Percentiles rank a stretch among this genome's conserved stretches.
Conservation (phyloP, 345 rosid species). For the Leavenworthia alabamica region DNA sequence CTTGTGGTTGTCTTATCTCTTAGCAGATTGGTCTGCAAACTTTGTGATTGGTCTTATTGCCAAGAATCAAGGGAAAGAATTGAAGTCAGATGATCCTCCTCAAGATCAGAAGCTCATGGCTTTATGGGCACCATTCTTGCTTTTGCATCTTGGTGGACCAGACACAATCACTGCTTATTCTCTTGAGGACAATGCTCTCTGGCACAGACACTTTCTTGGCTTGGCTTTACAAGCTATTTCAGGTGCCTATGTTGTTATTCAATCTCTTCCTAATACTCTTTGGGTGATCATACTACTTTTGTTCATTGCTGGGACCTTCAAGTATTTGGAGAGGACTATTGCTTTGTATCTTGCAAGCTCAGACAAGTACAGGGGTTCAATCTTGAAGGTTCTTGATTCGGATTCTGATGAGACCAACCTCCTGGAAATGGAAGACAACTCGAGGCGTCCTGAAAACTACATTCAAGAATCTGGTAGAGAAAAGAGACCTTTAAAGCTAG, state of each 20-base stretch:
- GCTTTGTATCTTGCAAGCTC: constrained; percentile 19
- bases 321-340: constrained; percentile 37
- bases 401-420: not conserved
- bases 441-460: not conserved
- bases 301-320: constrained; percentile 18
- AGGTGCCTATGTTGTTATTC: constrained; percentile 17
- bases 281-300: not conserved
- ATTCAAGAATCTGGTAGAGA: not conserved
- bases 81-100: not conserved
- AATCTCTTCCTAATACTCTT: constrained; percentile 2
- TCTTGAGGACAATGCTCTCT: constrained; percentile 34
- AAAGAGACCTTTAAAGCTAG: not conserved
- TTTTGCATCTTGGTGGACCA: constrained; percentile 42
- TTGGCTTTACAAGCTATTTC: constrained; percentile 18
- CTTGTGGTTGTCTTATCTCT: too few relatives aligned
- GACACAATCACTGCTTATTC: constrained; percentile 38
- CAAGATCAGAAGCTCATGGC: constrained; percentile 9
- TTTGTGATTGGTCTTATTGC: too few relatives aligned
- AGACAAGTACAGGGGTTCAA: not conserved
- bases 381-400: not conserved
- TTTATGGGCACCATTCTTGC: constrained; percentile 39
- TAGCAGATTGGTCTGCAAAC: too few relatives aligned
- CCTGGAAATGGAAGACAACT: not conserved
- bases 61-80: constrained; percentile 24
- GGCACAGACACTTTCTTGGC: constrained; percentile 32